Evolutionary conservation across 768 basidiomycete species (phyloP).

Genomic region (Candolleomyces aberdarensis): DNA sequence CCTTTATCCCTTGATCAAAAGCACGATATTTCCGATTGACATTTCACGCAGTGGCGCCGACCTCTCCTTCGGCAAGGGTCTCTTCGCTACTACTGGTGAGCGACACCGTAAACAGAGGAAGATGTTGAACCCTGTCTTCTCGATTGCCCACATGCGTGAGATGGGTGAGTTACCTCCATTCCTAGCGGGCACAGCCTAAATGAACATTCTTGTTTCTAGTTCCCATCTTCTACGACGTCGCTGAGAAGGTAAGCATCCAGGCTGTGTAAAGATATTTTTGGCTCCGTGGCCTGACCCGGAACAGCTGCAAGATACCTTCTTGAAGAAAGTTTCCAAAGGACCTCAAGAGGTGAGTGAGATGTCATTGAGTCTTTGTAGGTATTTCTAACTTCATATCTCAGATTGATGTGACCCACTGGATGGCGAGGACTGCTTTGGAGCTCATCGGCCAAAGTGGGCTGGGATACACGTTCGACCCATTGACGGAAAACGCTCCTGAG

Average conservation of each 20-base stretch:
- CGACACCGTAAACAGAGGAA: slow-evolving; percentile 36
- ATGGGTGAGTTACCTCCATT: slow-evolving; percentile 13
- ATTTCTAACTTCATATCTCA: neutral
- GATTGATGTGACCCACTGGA: slow-evolving; percentile 7
- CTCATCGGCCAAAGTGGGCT: slow-evolving; percentile 10
- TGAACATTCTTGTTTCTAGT: slow-evolving; percentile 20
- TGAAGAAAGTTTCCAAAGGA: slow-evolving; percentile 22
- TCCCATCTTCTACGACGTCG: slow-evolving; percentile 31
- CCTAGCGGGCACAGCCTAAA: neutral
- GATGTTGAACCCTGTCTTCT: slow-evolving; percentile 37
- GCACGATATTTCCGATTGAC: neutral
- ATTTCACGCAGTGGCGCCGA: slow-evolving; percentile 10
- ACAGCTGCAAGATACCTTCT: slow-evolving; percentile 25
- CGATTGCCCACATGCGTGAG: slow-evolving; percentile 29
- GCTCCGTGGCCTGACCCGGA: neutral
- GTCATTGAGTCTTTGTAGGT: neutral
- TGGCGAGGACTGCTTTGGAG: slow-evolving; percentile 8
- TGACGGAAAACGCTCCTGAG: slow-evolving; percentile 20
- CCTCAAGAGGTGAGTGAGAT: slow-evolving; percentile 15
- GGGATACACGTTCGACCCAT: slow-evolving; percentile 11
- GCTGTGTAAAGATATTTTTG: neutral
- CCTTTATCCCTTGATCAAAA: neutral
- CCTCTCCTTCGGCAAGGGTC: slow-evolving; percentile 17
- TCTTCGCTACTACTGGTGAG: slow-evolving; percentile 26
- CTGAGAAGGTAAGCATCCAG: slow-evolving; percentile 19